Evolutionary conservation across 805 yeast species (phyloP).

Genomic region (fission yeast (Schizosaccharomyces pombe)): DNA sequence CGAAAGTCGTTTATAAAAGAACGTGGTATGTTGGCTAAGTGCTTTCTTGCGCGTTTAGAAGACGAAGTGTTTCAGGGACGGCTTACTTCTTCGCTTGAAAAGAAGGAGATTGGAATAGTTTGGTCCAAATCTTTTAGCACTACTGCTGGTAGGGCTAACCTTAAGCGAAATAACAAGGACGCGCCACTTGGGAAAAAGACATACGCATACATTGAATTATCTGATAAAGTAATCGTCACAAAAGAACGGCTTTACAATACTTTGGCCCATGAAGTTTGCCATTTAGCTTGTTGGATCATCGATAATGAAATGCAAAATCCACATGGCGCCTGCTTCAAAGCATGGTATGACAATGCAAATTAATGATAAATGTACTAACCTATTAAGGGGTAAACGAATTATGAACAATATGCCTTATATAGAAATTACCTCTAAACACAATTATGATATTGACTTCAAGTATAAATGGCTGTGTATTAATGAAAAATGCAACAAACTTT

Average conservation of each 20-base stretch:
- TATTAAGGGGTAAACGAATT: neutral
- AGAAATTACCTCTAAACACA: constrained; percentile 1
- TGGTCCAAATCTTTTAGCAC: neutral
- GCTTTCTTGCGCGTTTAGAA: neutral
- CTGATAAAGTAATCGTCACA: neutral
- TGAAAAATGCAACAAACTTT: neutral
- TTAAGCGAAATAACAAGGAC: neutral
- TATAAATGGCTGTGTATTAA: constrained; percentile 1
- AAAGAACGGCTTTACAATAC: neutral
- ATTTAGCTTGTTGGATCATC: constrained; percentile 2
- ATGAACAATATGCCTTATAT: neutral
- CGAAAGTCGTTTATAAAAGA: neutral
- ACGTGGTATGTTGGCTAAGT: neutral
- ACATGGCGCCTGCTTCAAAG: constrained; percentile 3
- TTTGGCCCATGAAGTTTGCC: constrained; percentile 3
- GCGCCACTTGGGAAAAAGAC: neutral
- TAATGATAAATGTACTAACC: neutral
- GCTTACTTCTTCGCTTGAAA: neutral
- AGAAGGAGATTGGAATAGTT: neutral
- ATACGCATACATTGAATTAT: constrained; percentile 15
- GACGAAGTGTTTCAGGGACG: neutral
- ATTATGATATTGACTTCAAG: neutral
- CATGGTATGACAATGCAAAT: neutral
- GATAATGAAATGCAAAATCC: neutral
- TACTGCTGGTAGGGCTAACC: neutral